Evolutionary conservation across 192 early-diverging fungal genomes (phyloP).

Genomic region (Borealophlyctis nickersoniae): DNA sequence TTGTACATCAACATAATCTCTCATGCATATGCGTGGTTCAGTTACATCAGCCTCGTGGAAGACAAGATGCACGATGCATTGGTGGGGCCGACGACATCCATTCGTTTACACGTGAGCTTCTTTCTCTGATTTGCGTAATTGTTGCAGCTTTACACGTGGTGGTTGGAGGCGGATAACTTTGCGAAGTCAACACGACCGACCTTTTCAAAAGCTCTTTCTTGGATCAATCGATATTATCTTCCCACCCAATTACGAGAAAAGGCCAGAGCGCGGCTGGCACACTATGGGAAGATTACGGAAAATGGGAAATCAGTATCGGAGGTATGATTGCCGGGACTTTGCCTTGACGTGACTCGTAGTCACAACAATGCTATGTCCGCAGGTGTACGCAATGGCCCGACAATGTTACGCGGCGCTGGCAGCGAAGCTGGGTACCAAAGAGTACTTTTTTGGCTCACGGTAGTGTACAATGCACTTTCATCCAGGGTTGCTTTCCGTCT

Average conservation of each 20-base stretch:
- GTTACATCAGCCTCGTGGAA: constrained; percentile 72
- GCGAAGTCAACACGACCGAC: constrained; percentile 67
- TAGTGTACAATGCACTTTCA: constrained; percentile 20
- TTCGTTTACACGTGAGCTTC: background rate
- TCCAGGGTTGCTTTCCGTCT: background rate
- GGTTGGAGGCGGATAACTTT: constrained; percentile 79
- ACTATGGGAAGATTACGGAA: constrained; percentile 39
- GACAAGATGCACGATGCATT: constrained; percentile 73
- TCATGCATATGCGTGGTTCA: constrained; percentile 19
- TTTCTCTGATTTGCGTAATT: background rate
- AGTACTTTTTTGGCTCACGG: constrained; percentile 79
- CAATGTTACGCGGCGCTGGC: constrained; percentile 66
- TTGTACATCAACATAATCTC: background rate
- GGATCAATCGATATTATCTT: constrained; percentile 64
- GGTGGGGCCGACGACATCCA: constrained; percentile 27
- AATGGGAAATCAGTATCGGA: constrained; percentile 19
- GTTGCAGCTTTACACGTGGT: constrained; percentile 72
- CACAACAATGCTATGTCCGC: background rate
- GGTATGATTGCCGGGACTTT: constrained; percentile 1
- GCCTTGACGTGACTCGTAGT: background rate
- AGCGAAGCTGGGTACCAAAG: constrained; percentile 68
- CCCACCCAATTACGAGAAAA: constrained; percentile 71
- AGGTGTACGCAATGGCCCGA: constrained; percentile 70
- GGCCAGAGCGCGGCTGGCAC: constrained; percentile 64
- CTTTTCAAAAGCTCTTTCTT: constrained; percentile 65